Evolutionary conservation across 768 basidiomycete species (phyloP).

Genomic region (Pulveroboletus sp.): DNA sequence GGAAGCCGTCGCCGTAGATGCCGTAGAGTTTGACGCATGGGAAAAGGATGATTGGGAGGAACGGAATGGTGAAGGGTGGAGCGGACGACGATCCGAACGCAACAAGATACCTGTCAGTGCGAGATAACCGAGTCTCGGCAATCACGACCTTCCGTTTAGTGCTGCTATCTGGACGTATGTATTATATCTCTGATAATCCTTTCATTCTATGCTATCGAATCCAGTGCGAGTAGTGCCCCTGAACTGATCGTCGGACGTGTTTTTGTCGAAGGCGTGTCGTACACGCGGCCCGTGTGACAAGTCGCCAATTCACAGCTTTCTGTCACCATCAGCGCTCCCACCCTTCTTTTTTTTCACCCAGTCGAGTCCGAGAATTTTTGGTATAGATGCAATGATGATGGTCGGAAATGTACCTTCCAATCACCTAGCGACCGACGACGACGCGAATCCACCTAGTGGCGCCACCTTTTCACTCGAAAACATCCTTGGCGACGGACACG

Average conservation of each 20-base stretch:
- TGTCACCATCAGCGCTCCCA: slow-evolving; percentile 11
- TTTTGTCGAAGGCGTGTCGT: slow-evolving; percentile 7
- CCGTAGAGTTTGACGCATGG: slow-evolving; percentile 30
- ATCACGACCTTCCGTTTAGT: neutral
- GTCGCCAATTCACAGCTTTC: slow-evolving; percentile 8
- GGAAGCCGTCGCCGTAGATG: neutral
- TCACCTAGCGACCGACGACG: slow-evolving; percentile 11
- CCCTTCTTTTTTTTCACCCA: neutral
- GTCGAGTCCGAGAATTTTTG: neutral
- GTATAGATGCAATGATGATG: slow-evolving; percentile 21
- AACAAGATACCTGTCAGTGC: slow-evolving; percentile 33
- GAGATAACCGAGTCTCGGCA: slow-evolving; percentile 28
- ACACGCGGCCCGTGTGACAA: slow-evolving; percentile 28
- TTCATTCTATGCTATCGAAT: no score
- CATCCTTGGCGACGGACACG: slow-evolving; percentile 63
- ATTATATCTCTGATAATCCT: no score
- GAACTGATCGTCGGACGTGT: neutral
- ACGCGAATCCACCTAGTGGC: slow-evolving; percentile 6
- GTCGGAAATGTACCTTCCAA: slow-evolving; percentile 16
- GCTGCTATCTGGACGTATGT: neutral
- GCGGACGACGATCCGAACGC: slow-evolving; percentile 37
- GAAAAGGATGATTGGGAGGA: slow-evolving; percentile 54
- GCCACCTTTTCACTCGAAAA: slow-evolving; percentile 58
- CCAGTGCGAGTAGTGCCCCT: no score
- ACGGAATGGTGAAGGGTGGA: slow-evolving; percentile 47